A percentile compares a stretch with the other conserved stretches of the same genome.
phyloP scores from a whole-genome alignment of 257 asterid species.

The Galeopsis tetrahit region DNA sequence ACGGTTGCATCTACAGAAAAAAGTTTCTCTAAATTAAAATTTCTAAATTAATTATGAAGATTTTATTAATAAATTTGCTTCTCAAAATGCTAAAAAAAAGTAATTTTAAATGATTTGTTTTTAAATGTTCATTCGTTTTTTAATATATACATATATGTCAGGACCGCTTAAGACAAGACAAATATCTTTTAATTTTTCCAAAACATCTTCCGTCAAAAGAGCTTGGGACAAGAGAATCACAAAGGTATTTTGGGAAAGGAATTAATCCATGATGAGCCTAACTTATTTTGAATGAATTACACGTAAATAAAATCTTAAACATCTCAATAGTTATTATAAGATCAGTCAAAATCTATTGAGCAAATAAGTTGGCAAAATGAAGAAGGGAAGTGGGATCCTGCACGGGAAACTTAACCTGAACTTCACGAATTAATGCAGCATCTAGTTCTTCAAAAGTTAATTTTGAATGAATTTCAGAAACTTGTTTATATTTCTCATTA shows the following conservation, averaged over 20 bases:
- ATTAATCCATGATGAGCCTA: slow-evolving; percentile 18
- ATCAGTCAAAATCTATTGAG: slow-evolving; percentile 13
- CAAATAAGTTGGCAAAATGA: slow-evolving; percentile 13
- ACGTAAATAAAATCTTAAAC: slow-evolving; percentile 10
- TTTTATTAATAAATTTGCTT: too few species aligned
- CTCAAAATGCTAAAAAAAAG: too few species aligned
- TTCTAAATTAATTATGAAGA: too few species aligned
- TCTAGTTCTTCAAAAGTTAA: slow-evolving; percentile 94
- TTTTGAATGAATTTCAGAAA: slow-evolving; percentile 92
- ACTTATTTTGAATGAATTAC: background rate
- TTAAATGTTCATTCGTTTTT: too few species aligned
- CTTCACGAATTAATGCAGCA: slow-evolving; percentile 90
- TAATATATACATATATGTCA: too few species aligned
- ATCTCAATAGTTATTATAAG: background rate
- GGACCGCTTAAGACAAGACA: too few species aligned
- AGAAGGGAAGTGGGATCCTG: slow-evolving; percentile 21
- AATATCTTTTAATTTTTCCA: too few species aligned
- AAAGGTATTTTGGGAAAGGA: slow-evolving; percentile 11
- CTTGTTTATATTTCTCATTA: slow-evolving; percentile 93
- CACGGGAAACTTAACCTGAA: slow-evolving; percentile 56
- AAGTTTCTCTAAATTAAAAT: too few species aligned
- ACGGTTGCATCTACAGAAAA: too few species aligned
- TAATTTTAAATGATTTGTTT: too few species aligned
- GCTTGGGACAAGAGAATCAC: slow-evolving; percentile 10
- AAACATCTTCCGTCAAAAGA: background rate